Evolutionary conservation across 2,329 filamentous ascomycete genomes (phyloP), one percentile per base, ranked within the genome.

Genomic region (Zymoseptoria brevis): DNA sequence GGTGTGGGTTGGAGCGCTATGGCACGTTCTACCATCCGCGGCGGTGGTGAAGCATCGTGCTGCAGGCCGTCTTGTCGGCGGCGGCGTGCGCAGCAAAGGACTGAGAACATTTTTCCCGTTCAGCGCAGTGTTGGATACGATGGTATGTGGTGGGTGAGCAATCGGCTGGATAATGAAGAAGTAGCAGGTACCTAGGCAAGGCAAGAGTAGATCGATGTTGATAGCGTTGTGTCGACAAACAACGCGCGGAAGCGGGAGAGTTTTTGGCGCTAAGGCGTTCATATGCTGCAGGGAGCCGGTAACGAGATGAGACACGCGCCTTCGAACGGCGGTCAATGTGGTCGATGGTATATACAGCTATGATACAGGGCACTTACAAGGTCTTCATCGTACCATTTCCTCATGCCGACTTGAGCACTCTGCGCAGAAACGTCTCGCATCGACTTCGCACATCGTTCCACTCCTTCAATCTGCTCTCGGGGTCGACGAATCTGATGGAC

Each of bases 401-500:
- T 45, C 13, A 45, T 45, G 35, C 35, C 16, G 35, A n/a, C 35
- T 45, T 45, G 35, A 45, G 35, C 35, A 16, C 35, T 16, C 35
- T 45, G 35, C 57, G 48, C 9, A 59, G 48, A n/a, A 54, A 49
- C 21, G 35, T 22, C 30, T 59, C 57, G 22, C 57, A 55, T n/a
- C 49, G 48, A 22, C 19, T 19, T 24, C 53, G 50, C n/a, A 50
- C 49, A 30, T 55, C 48, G n/a, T 59, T 35, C 57, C 57, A 59
- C 11, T 59, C 53, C 30, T 51, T 55, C 8, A 53, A 19, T 50
- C 55, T 49, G 16, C 26, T 50, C 19, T 54, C 19, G 2, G 55
- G 50, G 54, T 60, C 58, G 26, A 57, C 51, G 41, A 22, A 49
- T 19, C 50, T 52, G 3, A 60, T 22, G 6, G 58, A 55, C 45